Evolutionary conservation across 2,329 filamentous ascomycete species (phyloP), one percentile per base, ranked within the genome.

Genomic region (Ascochyta lentis): DNA sequence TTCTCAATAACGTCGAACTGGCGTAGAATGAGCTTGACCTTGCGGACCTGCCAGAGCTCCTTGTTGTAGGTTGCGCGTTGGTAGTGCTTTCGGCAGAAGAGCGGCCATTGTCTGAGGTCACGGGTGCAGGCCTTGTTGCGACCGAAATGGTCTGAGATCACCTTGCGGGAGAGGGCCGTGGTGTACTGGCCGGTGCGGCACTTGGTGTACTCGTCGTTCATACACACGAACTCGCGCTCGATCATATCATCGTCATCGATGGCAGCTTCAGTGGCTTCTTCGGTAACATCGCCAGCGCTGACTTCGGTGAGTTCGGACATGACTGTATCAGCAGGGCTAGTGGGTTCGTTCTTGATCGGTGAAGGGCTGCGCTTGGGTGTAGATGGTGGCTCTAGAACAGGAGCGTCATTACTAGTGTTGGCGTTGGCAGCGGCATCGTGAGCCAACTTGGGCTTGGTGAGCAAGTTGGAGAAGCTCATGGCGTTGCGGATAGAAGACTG

Each of bases 1-100:
- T 49, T 27, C 41, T 74, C 68, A 49, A 77, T 76, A 10, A 61
- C 43, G 26, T 68, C 59, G 47, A 77, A 70, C 40, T 76, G 73
- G 23, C 67, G 65, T 7, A 65, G 26, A 49, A 77, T 74, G 7
- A 76, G 63, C 37, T 57, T 48, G 26, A 73, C 56, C 55, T 77
- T 77, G 53, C 68, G 67, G 4, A 58, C 39, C 54, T 75, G 71
- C 73, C 73, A 77, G 31, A 65, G 56, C 16, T 59, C 53, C n/a
- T 68, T 66, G 50, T 71, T 70, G 64, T 77, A 77, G 3, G 72
- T 74, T 1, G 70, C 69, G n/a, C 74, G 73, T 66, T 77, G 74
- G 50, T 77, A 77, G 54, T 77, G 74, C 59, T 76, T 77, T 46
- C 74, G 71, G 50, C 74, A 77, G 50, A 73, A 71, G 1, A 75